Evolutionary conservation across 2,329 filamentous ascomycete genomes (phyloP).

Genomic region (Fusarium sp.): DNA sequence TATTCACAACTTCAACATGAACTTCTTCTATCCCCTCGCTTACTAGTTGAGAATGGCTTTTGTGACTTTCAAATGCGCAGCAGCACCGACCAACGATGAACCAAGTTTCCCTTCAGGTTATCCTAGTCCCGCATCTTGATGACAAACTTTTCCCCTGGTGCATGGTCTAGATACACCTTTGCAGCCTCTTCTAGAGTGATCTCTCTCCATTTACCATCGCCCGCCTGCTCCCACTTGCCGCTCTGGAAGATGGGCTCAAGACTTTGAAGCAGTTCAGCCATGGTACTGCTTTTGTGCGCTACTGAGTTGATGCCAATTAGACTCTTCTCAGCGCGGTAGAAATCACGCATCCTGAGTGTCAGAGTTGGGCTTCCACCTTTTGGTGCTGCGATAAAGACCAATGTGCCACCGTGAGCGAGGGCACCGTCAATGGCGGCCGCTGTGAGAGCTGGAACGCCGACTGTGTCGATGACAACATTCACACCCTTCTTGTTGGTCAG

Average conservation of each 20-base stretch:
- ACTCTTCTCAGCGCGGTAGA: neutral
- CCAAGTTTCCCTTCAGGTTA: neutral
- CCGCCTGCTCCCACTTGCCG: neutral
- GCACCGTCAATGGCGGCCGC: neutral
- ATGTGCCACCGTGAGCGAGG: neutral
- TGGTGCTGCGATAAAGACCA: neutral
- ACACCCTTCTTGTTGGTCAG: neutral
- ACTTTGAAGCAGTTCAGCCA: neutral
- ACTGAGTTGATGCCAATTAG: neutral
- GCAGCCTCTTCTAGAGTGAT: neutral
- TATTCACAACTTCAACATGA: neutral
- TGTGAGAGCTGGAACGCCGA: neutral
- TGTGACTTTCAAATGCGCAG: neutral
- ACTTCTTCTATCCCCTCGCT: neutral
- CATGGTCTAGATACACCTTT: neutral
- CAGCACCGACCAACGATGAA: neutral
- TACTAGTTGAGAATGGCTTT: neutral
- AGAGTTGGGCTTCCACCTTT: neutral
- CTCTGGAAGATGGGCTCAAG: neutral
- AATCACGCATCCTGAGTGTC: neutral
- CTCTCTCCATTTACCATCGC: neutral
- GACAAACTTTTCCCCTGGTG: neutral
- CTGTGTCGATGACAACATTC: neutral
- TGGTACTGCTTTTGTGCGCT: neutral
- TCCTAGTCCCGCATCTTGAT: neutral